Conservation (phyloP, 2,329 filamentous ascomycete genomes). For the Amauroascus verrucosus region DNA sequence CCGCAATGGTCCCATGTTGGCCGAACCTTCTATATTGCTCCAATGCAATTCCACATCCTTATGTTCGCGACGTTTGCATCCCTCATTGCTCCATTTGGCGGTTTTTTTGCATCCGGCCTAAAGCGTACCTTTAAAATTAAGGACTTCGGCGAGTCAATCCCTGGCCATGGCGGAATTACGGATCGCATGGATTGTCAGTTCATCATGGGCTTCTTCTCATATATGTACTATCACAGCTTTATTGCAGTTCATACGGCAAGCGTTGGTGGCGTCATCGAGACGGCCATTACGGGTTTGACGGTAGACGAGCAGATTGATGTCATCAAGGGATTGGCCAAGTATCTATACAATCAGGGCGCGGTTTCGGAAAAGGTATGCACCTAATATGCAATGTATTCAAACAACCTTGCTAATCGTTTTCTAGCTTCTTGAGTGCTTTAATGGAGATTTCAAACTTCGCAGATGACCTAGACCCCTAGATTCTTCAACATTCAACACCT, state of each 20-base stretch:
- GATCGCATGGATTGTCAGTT: constrained; percentile 99
- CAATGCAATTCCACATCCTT: constrained; percentile 89
- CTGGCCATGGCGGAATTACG: constrained; percentile 93
- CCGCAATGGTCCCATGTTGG: constrained; percentile 61
- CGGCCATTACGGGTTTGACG: constrained; percentile 78
- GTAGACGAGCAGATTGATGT: constrained; percentile 82
- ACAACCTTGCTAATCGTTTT: constrained; percentile 16
- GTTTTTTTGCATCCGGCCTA: constrained; percentile 93
- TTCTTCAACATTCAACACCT: constrained; percentile 15
- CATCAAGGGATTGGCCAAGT: constrained; percentile 51
- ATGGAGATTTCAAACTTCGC: constrained; percentile 27
- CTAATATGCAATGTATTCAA: not conserved
- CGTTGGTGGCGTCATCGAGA: constrained; percentile 79
- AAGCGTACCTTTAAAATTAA: constrained; percentile 99
- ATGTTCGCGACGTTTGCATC: constrained; percentile 88
- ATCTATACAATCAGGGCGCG: constrained; percentile 53
- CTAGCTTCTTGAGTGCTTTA: constrained; percentile 31
- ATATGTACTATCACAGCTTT: constrained; percentile 98
- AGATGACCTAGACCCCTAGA: constrained; percentile 6
- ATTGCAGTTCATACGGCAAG: constrained; percentile 79
- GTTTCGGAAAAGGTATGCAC: constrained; percentile 44
- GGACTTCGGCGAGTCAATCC: constrained; percentile 97
- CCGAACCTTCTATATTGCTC: constrained; percentile 65
- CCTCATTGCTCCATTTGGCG: constrained; percentile 91
- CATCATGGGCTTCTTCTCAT: constrained; percentile 98